Conservation (phyloP, 129 eudicot species). For the Sambucus nigra region DNA sequence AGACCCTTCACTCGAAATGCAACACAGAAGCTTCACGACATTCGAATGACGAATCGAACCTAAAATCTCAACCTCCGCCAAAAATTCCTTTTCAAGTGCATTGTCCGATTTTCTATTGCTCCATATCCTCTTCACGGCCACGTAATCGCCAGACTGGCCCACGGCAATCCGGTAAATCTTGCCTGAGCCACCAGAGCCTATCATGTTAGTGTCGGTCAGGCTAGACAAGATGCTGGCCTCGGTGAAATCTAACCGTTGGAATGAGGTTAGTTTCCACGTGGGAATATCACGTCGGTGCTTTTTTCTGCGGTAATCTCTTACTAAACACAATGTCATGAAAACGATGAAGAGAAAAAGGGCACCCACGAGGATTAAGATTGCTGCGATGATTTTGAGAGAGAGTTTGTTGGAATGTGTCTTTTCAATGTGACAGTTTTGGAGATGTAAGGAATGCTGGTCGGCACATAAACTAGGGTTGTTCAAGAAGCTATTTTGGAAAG, state of each 20-base stretch:
- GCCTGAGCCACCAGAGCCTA: constrained; percentile 89
- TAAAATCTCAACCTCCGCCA: constrained; percentile 66
- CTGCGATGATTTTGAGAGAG: constrained; percentile 39
- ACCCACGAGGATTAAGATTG: constrained; percentile 47
- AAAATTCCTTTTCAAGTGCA: constrained; percentile 57
- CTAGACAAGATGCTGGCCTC: constrained; percentile 48
- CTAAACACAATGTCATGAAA: constrained; percentile 29
- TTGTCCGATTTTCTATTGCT: constrained; percentile 32
- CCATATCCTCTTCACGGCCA: constrained; percentile 81
- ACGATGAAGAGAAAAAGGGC: constrained; percentile 23
- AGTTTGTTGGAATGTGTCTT: constrained; percentile 19
- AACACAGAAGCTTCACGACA: constrained; percentile 75
- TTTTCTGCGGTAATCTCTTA: constrained; percentile 51
- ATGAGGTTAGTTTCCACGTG: constrained; percentile 70
- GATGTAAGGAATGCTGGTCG: constrained; percentile 27
- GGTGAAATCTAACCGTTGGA: constrained; percentile 59
- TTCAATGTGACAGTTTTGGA: constrained; percentile 33
- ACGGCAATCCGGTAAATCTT: constrained; percentile 62
- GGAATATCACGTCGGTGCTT: constrained; percentile 43
- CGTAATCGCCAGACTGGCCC: constrained; percentile 37
- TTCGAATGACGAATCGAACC: constrained; percentile 79
- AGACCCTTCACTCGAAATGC: constrained; percentile 69
- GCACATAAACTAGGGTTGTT: constrained; percentile 63
- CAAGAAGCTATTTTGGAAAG: constrained; percentile 65
- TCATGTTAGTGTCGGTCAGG: constrained; percentile 48